Evolutionary conservation across 345 rosid genomes (phyloP).

Genomic region (Turritis glabra): DNA sequence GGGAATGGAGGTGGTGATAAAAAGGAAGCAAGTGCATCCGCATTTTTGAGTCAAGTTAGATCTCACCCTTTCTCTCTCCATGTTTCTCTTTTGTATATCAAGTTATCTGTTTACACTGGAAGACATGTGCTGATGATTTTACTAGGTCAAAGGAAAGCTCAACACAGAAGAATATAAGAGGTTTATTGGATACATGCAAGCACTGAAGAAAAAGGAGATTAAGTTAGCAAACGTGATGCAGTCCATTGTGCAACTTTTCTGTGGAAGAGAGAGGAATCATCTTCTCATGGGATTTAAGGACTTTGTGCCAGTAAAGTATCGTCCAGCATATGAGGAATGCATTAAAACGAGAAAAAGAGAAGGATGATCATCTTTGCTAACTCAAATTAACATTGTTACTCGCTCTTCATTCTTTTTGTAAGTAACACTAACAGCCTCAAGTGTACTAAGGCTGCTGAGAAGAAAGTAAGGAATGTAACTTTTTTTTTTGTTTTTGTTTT

Average conservation of each 20-base stretch:
- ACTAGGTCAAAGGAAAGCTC: slow-evolving; percentile 73
- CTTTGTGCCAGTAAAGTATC: slow-evolving; percentile 71
- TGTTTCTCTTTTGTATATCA: not conserved
- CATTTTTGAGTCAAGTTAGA: slow-evolving; percentile 71
- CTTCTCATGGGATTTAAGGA: slow-evolving; percentile 87
- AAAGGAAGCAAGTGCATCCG: slow-evolving; percentile 71
- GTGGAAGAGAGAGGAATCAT: slow-evolving; percentile 61
- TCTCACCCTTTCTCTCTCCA: not conserved
- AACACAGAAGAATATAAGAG: slow-evolving; percentile 71
- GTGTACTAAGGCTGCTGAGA: not conserved
- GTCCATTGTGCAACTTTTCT: slow-evolving; percentile 65
- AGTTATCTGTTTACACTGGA: slow-evolving; percentile 1
- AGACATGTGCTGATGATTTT: slow-evolving; percentile 7
- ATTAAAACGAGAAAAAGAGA: slow-evolving; percentile 44
- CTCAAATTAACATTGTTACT: slow-evolving; percentile 11
- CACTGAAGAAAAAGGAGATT: slow-evolving; percentile 76
- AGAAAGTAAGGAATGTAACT: not conserved
- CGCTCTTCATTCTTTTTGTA: slow-evolving; percentile 2
- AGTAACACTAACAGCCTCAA: slow-evolving; percentile 8
- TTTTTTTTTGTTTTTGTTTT: not conserved
- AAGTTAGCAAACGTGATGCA: slow-evolving; percentile 57
- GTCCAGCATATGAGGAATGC: slow-evolving; percentile 66
- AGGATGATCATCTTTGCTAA: slow-evolving; percentile 16
- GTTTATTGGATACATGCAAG: slow-evolving; percentile 83
- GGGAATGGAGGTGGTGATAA: slow-evolving; percentile 39